These are phyloP conservation scores for Panellus pusillus DNA, from an alignment of 768 basidiomycete species.

Conservation along the genomic window DNA sequence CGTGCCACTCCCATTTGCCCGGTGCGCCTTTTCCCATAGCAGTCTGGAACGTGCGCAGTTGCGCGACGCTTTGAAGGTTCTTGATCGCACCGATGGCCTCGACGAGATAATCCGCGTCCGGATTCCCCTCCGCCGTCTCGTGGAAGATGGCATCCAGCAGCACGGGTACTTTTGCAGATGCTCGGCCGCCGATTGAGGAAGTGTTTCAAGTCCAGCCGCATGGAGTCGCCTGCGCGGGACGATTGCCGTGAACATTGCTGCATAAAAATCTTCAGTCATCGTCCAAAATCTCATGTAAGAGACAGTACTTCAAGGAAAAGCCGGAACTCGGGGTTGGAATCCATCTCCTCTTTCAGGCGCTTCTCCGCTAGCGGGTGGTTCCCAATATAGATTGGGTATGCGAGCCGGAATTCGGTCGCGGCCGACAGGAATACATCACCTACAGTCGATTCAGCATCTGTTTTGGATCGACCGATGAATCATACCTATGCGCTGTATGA, in stretches of 20 bases:
- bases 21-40: slow-evolving; percentile 83
- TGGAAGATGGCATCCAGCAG: slow-evolving; percentile 83
- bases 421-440: slow-evolving; percentile 89
- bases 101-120: slow-evolving; percentile 79
- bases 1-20: slow-evolving; percentile 88
- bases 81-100: slow-evolving; percentile 85
- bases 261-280: not conserved
- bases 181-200: slow-evolving; percentile 75
- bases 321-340: slow-evolving; percentile 77
- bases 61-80: slow-evolving; percentile 76
- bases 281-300: not conserved
- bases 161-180: slow-evolving; percentile 85
- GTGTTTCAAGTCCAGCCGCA: slow-evolving; percentile 67
- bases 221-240: slow-evolving; percentile 38
- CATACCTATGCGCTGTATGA: slow-evolving; percentile 66
- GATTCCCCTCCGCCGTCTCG: slow-evolving; percentile 78
- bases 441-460: too few relatives aligned
- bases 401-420: slow-evolving; percentile 82
- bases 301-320: slow-evolving; percentile 79
- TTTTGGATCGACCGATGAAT: too few relatives aligned
- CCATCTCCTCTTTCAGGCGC: slow-evolving; percentile 82
- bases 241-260: slow-evolving; percentile 46
- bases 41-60: slow-evolving; percentile 86
- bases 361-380: slow-evolving; percentile 85
- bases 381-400: slow-evolving; percentile 85